Conservation (phyloP, 2,329 filamentous ascomycete genomes). For the Ustilaginoidea virens region DNA sequence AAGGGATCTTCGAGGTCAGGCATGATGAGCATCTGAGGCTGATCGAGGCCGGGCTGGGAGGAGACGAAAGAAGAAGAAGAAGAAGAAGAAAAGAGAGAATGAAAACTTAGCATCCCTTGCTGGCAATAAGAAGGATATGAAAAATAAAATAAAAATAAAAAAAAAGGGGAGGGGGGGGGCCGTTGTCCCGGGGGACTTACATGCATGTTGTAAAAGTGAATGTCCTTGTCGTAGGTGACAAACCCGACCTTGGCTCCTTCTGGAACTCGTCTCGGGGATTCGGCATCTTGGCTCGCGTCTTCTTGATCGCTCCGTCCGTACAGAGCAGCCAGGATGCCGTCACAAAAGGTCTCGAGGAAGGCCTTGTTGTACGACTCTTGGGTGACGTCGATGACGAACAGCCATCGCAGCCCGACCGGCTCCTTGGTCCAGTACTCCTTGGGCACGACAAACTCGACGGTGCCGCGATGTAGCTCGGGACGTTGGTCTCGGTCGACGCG, state of each 20-base stretch:
- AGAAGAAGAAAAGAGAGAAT: neutral
- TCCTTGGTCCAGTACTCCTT: conserved; percentile 98
- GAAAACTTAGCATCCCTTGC: neutral
- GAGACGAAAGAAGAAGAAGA: neutral
- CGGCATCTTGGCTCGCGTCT: conserved; percentile 33
- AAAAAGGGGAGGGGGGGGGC: too few relatives aligned
- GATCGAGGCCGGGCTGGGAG: conserved; percentile 52
- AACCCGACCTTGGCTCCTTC: conserved; percentile 80
- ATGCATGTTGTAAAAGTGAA: conserved; percentile 95
- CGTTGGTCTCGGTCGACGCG: conserved; percentile 78
- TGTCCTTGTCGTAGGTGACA: conserved; percentile 88
- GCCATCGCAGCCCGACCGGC: conserved; percentile 71
- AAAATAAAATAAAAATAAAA: too few relatives aligned
- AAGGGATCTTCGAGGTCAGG: conserved; percentile 95
- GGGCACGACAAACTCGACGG: conserved; percentile 89
- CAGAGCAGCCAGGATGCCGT: conserved; percentile 70
- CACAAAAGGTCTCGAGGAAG: conserved; percentile 78
- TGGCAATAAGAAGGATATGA: too few relatives aligned
- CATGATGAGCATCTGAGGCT: conserved; percentile 98
- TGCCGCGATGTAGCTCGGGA: conserved; percentile 79
- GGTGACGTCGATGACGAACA: conserved; percentile 88
- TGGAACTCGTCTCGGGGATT: conserved; percentile 46
- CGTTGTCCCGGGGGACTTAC: too few relatives aligned
- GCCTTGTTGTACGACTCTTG: conserved; percentile 85
- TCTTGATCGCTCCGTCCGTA: conserved; percentile 51